These are phyloP conservation scores for Blastocystis sp. DNA, from an alignment of 352 stramenopile species.

Conservation along the genomic window DNA sequence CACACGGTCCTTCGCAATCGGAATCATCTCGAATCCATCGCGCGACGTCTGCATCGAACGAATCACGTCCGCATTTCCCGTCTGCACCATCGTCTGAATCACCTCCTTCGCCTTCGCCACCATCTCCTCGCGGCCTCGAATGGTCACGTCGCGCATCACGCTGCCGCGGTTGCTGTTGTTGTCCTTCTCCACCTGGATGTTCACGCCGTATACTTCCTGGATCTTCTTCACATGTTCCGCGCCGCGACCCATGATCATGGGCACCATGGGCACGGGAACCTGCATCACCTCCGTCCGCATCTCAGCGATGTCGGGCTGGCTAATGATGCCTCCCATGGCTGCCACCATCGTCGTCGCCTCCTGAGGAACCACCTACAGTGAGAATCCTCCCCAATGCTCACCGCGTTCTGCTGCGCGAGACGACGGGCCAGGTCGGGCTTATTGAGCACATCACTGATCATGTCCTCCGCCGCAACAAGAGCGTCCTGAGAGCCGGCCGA, in stretches of 20 bases:
- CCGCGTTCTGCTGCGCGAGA: neutral
- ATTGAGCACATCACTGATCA: conserved; percentile 13
- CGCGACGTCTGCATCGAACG: conserved; percentile 14
- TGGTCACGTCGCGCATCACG: conserved; percentile 1
- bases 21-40: conserved; percentile 37
- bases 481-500: neutral
- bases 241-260: neutral
- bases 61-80: conserved; percentile 15
- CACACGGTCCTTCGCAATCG: neutral
- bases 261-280: conserved; percentile 7
- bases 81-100: conserved; percentile 23
- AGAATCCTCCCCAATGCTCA: neutral
- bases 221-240: conserved; percentile 42
- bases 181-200: conserved; percentile 26
- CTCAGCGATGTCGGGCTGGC: neutral
- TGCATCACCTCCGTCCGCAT: conserved; percentile 10
- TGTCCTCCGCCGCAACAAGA: neutral
- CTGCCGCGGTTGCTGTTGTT: neutral
- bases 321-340: neutral
- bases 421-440: conserved; percentile 30
- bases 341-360: neutral
- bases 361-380: neutral
- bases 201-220: conserved; percentile 18
- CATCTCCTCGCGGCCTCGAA: neutral
- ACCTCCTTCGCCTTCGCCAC: conserved; percentile 29